Conservation (phyloP, 1,284 basidiomycete species). For the Heterobasidion occidentale region DNA sequence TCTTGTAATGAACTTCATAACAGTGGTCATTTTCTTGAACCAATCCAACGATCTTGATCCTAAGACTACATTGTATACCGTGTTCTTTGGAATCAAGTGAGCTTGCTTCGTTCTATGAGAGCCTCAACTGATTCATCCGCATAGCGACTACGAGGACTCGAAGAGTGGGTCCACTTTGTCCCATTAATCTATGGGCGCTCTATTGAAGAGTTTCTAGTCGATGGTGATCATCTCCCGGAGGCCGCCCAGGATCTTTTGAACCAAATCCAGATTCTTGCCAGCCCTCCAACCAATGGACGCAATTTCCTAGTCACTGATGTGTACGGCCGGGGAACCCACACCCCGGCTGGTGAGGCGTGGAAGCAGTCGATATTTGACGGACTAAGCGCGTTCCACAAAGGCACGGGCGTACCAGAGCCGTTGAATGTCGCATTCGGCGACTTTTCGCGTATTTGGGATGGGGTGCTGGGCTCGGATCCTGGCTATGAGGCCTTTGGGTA, state of each 20-base stretch:
- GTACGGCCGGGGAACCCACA: slow-evolving; percentile 21
- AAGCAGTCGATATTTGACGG: slow-evolving; percentile 21
- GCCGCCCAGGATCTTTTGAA: slow-evolving; percentile 26
- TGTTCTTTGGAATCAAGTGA: slow-evolving; percentile 32
- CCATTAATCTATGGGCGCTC: neutral
- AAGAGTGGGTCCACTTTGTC: slow-evolving; percentile 13
- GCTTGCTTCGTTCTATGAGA: slow-evolving; percentile 1
- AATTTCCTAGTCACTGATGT: slow-evolving; percentile 24
- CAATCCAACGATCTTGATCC: slow-evolving; percentile 24
- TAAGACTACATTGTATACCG: slow-evolving; percentile 23
- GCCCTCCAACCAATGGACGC: slow-evolving; percentile 20
- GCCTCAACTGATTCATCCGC: neutral
- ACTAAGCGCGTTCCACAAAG: slow-evolving; percentile 13
- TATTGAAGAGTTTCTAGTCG: slow-evolving; percentile 13
- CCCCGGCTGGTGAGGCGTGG: slow-evolving; percentile 20
- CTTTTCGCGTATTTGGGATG: slow-evolving; percentile 23
- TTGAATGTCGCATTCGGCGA: slow-evolving; percentile 20
- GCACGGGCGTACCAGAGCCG: slow-evolving; percentile 7
- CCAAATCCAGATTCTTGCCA: slow-evolving; percentile 22
- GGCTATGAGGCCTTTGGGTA: slow-evolving; percentile 27
- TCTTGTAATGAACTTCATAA: neutral
- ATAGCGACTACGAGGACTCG: slow-evolving; percentile 22
- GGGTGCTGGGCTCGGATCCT: slow-evolving; percentile 17
- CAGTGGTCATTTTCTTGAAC: slow-evolving; percentile 22
- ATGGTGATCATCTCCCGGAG: slow-evolving; percentile 24